A percentile compares a stretch with the other conserved stretches of the same genome.
phyloP scores from a whole-genome alignment of 2,329 filamentous ascomycete genomes.

The Grosmannia penicillata region DNA sequence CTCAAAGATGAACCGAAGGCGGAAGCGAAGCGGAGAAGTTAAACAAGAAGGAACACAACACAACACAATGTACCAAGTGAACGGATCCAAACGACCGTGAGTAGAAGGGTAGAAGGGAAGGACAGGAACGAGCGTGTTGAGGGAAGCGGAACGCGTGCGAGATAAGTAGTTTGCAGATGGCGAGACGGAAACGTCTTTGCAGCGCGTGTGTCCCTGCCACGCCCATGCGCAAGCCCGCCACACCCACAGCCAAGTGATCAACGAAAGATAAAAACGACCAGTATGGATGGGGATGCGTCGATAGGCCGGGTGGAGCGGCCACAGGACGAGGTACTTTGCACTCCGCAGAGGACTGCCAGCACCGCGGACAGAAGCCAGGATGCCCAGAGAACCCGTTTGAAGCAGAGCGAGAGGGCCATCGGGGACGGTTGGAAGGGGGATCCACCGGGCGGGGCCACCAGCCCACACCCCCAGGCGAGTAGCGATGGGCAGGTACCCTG shows the following conservation, averaged over 20 bases:
- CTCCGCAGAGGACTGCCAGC: no score
- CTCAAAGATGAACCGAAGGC: conserved; percentile 21
- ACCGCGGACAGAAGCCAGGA: conserved; percentile 5
- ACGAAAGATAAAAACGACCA: conserved; percentile 17
- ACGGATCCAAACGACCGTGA: conserved; percentile 33
- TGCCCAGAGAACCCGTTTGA: conserved; percentile 1
- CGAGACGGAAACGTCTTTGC: conserved; percentile 4
- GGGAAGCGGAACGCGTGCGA: conserved; percentile 24
- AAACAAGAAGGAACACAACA: conserved; percentile 7
- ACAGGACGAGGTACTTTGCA: conserved; percentile 1
- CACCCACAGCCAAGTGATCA: conserved; percentile 22
- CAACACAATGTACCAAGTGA: conserved; percentile 24
- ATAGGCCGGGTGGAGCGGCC: conserved; percentile 18
- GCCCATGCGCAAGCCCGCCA: conserved; percentile 10
- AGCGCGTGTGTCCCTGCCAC: no score
- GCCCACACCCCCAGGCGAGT: conserved; percentile 1
- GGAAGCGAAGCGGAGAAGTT: conserved; percentile 13
- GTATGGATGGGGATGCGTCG: conserved; percentile 15
- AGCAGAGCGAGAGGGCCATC: neutral
- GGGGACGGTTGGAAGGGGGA: conserved; percentile 8
- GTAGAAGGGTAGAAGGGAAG: conserved; percentile 19
- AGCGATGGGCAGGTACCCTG: no score
- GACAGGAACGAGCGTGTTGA: conserved; percentile 21
- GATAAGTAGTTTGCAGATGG: conserved; percentile 28
- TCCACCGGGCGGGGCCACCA: conserved; percentile 7